Evolutionary conservation across 2,329 filamentous ascomycete species (phyloP), one percentile per base, ranked within the genome.

Genomic region (Diaporthe amygdali): DNA sequence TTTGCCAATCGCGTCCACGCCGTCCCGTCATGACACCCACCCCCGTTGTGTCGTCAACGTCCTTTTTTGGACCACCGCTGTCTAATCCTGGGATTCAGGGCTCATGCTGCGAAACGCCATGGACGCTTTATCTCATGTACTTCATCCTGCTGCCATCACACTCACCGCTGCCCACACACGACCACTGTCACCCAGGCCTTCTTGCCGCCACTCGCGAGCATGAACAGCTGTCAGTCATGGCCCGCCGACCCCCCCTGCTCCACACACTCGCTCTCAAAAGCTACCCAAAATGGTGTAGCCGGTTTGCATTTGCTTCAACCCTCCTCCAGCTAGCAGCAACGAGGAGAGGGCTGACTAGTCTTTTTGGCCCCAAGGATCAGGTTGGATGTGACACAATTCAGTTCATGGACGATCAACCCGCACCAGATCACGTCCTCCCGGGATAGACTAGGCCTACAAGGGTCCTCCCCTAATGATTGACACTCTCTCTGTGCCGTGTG

Each of bases 181-280:
- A 25, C 44, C 59, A 64, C 59, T 44, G 30, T 64, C 59, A 30
- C 44, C 44, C 59, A 49, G 44, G 59, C 59, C 59, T 49, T 49
- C 59, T 64, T 64, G 44, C 59, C 44, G 59, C 59, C 59, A 64
- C 59, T 27, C 49, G 59, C 44, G 59, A 64, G 44, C 59, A 64
- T 64, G 59, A 64, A 64, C 59, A 64, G 59, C 44, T 64, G 59
- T 64, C 59, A 64, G 59, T 64, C 44, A 64, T 64, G 59, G 59
- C 44, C 59, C 59, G 59, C 59, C 59, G 37, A 34, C 25, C 56
- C 56, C 59, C 55, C 59, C 59, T 64, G 59, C 59, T 64, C 59
- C 59, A 64, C 59, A 64, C 44, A 14, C 59, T 64, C 59, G 59
- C 59, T 64, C 59, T 64, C 59, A 64, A 64, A 64, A 64, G 59